Percentiles rank a stretch among this genome's conserved stretches.
Evolutionary conservation across 2,329 filamentous ascomycete genomes (phyloP).

Genomic region (Mollisia scopiformis): DNA sequence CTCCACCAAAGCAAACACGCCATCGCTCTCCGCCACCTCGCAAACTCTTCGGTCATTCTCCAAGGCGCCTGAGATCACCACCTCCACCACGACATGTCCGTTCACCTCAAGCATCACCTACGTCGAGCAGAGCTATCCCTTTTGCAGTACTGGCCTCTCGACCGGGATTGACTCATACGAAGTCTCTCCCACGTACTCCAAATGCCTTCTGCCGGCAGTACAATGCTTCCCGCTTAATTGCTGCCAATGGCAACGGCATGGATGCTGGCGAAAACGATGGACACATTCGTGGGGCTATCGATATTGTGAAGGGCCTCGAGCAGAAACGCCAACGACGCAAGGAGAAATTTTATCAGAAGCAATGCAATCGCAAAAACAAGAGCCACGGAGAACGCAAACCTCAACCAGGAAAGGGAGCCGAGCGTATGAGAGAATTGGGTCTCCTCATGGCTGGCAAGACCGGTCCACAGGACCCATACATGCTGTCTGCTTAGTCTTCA

Average conservation of each 20-base stretch:
- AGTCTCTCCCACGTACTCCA: conserved; percentile 81
- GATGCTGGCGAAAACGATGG: conserved; percentile 48
- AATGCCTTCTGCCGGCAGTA: conserved; percentile 64
- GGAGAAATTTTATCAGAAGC: conserved; percentile 90
- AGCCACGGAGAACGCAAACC: conserved; percentile 65
- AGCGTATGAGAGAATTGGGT: conserved; percentile 92
- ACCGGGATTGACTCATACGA: conserved; percentile 74
- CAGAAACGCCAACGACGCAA: conserved; percentile 90
- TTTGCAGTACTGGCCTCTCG: conserved; percentile 56
- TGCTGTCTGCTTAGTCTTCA: conserved; percentile 66
- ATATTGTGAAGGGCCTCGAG: conserved; percentile 96
- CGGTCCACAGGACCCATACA: conserved; percentile 66
- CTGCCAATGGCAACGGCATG: conserved; percentile 41
- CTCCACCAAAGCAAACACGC: conserved; percentile 36
- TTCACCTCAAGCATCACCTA: conserved; percentile 52
- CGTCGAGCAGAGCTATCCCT: conserved; percentile 43
- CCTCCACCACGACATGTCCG: conserved; percentile 58
- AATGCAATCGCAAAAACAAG: conserved; percentile 80
- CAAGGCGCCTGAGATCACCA: conserved; percentile 61
- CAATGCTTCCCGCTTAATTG: conserved; percentile 47
- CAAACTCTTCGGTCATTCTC: conserved; percentile 32
- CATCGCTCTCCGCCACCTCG: conserved; percentile 40
- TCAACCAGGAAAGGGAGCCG: conserved; percentile 82
- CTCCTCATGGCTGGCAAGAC: conserved; percentile 83
- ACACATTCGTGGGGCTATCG: conserved; percentile 89